Percentiles rank a stretch among this genome's conserved stretches.
Conservation (phyloP, 2,329 filamentous ascomycete species). For the Exophiala xenobiotica region DNA sequence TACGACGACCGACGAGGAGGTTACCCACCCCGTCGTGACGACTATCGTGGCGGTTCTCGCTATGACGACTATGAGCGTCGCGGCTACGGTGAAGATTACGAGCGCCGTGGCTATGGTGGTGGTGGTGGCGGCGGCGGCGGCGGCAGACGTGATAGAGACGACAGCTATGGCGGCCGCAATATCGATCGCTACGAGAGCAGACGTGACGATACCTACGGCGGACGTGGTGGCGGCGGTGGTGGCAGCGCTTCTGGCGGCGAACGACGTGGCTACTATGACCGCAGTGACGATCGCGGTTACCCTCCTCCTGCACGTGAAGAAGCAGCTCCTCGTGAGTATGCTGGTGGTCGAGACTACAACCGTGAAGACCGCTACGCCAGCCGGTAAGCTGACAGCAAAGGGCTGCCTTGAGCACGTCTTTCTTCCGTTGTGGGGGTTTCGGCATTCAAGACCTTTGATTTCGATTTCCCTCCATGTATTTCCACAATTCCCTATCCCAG, state of each 20-base stretch:
- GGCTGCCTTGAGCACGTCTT: conserved; percentile 5
- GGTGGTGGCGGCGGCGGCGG: conserved; percentile 45
- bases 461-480: conserved; percentile 27
- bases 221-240: conserved; percentile 46
- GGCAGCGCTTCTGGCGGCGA: conserved; percentile 42
- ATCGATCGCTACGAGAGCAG: conserved; percentile 41
- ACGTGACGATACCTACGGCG: conserved; percentile 51
- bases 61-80: conserved; percentile 47
- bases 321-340: conserved; percentile 28
- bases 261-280: conserved; percentile 39
- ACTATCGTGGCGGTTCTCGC: conserved; percentile 41
- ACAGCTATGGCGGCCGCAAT: conserved; percentile 43
- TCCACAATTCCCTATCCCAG: conserved; percentile 17
- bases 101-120: conserved; percentile 45
- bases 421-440: conserved; percentile 9
- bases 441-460: conserved; percentile 10
- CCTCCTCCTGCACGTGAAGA: conserved; percentile 27
- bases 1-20: conserved; percentile 55
- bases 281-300: conserved; percentile 23
- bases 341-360: conserved; percentile 29
- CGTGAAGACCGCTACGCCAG: conserved; percentile 31
- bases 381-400: conserved; percentile 20
- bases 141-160: conserved; percentile 41
- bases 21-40: conserved; percentile 47
- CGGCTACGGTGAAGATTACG: conserved; percentile 44